Evolutionary conservation across 495 filamentous ascomycete species (phyloP).

Genomic region (Jackrogersella minutella): DNA sequence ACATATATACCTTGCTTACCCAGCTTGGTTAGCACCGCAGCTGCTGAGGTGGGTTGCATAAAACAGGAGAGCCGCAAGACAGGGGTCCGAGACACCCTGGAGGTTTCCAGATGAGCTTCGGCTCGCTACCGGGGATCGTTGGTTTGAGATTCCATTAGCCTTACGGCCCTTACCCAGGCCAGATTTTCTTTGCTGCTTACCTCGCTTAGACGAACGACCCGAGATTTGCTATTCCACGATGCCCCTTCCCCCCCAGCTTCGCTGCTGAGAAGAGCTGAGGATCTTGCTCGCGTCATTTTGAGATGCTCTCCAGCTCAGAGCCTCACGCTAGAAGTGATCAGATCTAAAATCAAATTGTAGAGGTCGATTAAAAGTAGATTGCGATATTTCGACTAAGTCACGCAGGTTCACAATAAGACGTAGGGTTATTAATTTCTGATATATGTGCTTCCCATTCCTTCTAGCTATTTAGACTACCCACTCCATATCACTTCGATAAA

Average conservation of each 20-base stretch:
- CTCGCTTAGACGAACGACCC: constrained; percentile 9
- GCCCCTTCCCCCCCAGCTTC: not conserved
- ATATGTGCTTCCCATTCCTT: constrained; percentile 40
- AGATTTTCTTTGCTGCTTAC: not conserved
- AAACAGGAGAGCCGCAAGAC: constrained; percentile 33
- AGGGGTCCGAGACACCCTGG: constrained; percentile 22
- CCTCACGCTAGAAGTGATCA: not conserved
- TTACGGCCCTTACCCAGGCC: no score
- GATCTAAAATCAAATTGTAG: not conserved
- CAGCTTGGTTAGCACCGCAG: not conserved
- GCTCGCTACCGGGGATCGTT: constrained; percentile 3
- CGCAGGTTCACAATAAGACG: not conserved
- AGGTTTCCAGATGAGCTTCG: not conserved
- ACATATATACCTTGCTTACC: not conserved
- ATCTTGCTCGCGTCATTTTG: not conserved
- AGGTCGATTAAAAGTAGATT: not conserved
- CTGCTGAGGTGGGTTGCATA: constrained; percentile 6
- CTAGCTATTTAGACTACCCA: constrained; percentile 37
- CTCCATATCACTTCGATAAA: constrained; percentile 27
- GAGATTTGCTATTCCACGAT: constrained; percentile 4
- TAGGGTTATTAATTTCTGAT: constrained; percentile 25
- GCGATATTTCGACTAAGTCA: no score
- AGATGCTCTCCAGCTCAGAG: not conserved
- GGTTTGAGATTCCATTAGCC: constrained; percentile 12
- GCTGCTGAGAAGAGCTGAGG: not conserved